A percentile compares a stretch with the other conserved stretches of the same genome.
phyloP scores from a whole-genome alignment of 179 eudicot species.

The Gypsophila paniculata region DNA sequence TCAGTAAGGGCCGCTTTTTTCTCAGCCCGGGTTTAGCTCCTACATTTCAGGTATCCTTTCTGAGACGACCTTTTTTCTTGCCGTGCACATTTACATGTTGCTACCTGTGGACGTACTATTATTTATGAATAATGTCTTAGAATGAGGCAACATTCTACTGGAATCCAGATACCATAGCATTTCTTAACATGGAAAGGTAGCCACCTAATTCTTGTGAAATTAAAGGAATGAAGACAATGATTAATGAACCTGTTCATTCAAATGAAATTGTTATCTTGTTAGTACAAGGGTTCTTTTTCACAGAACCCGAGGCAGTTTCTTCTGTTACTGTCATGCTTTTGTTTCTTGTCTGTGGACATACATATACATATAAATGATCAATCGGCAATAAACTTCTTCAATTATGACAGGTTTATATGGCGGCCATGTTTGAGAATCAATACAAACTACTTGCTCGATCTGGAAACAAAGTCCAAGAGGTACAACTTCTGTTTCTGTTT shows the following conservation, averaged over 20 bases:
- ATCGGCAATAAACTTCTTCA: background rate
- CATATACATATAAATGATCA: background rate
- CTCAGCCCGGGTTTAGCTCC: conserved; percentile 96
- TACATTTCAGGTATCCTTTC: conserved; percentile 67
- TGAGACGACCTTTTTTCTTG: conserved; percentile 3
- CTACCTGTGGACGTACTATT: background rate
- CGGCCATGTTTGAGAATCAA: conserved; percentile 70
- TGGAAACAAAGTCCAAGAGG: conserved; percentile 93
- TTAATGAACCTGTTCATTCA: too few species aligned
- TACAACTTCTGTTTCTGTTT: conserved; percentile 18
- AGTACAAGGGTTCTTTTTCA: background rate
- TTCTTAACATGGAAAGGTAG: background rate
- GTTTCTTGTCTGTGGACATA: background rate
- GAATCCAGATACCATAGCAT: background rate
- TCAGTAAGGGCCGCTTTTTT: conserved; percentile 77
- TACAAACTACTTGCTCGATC: conserved; percentile 93
- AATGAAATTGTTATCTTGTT: background rate
- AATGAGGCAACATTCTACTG: background rate
- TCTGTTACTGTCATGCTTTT: background rate
- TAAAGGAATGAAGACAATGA: too few species aligned
- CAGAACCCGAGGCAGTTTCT: background rate
- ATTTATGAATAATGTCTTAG: background rate
- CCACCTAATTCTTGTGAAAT: background rate
- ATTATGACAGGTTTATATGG: conserved; percentile 79
- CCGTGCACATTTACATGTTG: conserved; percentile 1